Evolutionary conservation across 805 yeast species (phyloP).

Genomic region (Metschnikowia cubensis): DNA sequence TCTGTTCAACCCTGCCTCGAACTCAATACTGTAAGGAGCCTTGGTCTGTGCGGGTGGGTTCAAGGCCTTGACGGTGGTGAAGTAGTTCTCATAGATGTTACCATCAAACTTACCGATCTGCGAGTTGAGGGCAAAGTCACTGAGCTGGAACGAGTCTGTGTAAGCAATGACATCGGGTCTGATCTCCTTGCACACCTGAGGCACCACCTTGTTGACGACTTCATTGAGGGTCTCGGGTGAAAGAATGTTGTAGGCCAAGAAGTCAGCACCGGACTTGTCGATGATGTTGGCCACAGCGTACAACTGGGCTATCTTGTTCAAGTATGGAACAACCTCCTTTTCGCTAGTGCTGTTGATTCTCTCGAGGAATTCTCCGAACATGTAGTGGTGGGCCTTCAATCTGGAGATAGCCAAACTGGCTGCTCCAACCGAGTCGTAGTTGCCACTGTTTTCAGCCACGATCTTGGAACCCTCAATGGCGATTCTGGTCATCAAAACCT

Average conservation of each 20-base stretch:
- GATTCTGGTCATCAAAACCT: conserved; percentile 19
- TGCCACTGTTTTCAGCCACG: conserved; percentile 15
- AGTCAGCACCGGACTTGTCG: conserved; percentile 19
- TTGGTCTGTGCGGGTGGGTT: conserved; percentile 17
- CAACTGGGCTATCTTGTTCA: conserved; percentile 17
- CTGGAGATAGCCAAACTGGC: conserved; percentile 18
- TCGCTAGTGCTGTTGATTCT: conserved; percentile 11
- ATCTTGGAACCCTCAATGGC: conserved; percentile 18
- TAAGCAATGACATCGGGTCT: conserved; percentile 18
- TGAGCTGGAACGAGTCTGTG: conserved; percentile 20
- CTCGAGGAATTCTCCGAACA: conserved; percentile 14
- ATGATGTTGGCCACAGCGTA: conserved; percentile 17
- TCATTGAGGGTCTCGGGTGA: conserved; percentile 15
- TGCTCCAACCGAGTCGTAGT: conserved; percentile 20
- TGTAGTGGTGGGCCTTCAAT: conserved; percentile 21
- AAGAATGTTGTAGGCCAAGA: conserved; percentile 16
- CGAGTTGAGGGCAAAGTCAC: conserved; percentile 18
- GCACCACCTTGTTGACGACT: conserved; percentile 16
- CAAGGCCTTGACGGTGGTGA: conserved; percentile 16
- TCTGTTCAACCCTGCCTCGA: conserved; percentile 17
- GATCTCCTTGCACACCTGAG: conserved; percentile 16
- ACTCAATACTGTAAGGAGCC: conserved; percentile 21
- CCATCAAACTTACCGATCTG: conserved; percentile 19
- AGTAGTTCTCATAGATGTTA: conserved; percentile 21
- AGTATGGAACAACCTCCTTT: conserved; percentile 14